Conservation (phyloP, 805 yeast species). For the Geotrichum ghanense region DNA sequence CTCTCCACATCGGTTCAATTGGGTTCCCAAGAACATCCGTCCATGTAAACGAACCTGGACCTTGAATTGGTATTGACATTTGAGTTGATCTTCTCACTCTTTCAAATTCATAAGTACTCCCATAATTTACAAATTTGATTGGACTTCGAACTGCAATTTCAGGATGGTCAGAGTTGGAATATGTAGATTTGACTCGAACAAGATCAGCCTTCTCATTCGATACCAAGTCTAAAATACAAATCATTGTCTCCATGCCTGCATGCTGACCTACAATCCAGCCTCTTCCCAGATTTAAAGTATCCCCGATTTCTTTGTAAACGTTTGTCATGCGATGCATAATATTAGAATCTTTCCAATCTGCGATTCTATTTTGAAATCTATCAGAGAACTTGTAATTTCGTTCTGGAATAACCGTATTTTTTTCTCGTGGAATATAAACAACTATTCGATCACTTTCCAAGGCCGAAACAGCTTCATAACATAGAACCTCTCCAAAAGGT, state of each 20-base stretch:
- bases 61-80: not conserved
- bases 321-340: slow-evolving; percentile 25
- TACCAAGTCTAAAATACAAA: slow-evolving; percentile 46
- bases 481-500: slow-evolving; percentile 34
- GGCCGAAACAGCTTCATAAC: slow-evolving; percentile 37
- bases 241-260: slow-evolving; percentile 50
- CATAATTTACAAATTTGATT: not conserved
- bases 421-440: slow-evolving; percentile 20
- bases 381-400: slow-evolving; percentile 50
- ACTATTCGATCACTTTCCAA: slow-evolving; percentile 36
- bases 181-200: slow-evolving; percentile 37
- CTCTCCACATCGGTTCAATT: not conserved
- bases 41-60: not conserved
- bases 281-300: slow-evolving; percentile 19
- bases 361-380: slow-evolving; percentile 35
- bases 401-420: slow-evolving; percentile 27
- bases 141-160: not conserved
- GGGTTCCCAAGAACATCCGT: not conserved
- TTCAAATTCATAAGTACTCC: not conserved
- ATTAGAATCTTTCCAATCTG: slow-evolving; percentile 31
- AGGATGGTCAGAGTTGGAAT: not conserved
- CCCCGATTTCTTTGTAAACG: not conserved
- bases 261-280: slow-evolving; percentile 46
- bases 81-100: not conserved
- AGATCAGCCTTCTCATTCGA: slow-evolving; percentile 32